Conservation (phyloP, 179 eudicot genomes). For the Drosera spatulata region DNA sequence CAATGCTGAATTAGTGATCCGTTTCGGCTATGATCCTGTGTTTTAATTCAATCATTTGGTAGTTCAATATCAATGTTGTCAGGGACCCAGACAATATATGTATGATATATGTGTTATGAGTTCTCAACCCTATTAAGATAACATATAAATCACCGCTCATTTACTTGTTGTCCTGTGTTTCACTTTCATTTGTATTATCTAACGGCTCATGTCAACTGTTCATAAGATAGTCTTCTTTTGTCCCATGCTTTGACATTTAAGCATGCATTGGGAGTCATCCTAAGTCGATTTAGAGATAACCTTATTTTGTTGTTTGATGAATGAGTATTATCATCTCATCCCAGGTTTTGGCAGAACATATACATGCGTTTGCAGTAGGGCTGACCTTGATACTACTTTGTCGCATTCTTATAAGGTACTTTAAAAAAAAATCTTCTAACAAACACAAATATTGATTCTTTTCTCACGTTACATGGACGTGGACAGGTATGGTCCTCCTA, state of each 20-base stretch:
- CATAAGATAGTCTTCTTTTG: not conserved
- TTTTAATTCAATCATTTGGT: too few relatives aligned
- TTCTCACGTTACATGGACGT: constrained; percentile 11
- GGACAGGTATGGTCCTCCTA: constrained; percentile 26
- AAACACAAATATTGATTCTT: not conserved
- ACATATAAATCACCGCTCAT: too few relatives aligned
- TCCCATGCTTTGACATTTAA: not conserved
- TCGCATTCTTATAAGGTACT: constrained; percentile 36
- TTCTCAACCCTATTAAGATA: too few relatives aligned
- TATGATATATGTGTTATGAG: too few relatives aligned
- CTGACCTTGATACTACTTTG: constrained; percentile 30
- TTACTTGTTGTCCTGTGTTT: too few relatives aligned
- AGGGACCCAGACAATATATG: too few relatives aligned
- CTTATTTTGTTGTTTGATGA: not conserved
- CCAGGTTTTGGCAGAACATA: constrained; percentile 78
- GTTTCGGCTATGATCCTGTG: too few relatives aligned
- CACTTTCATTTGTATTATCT: too few relatives aligned
- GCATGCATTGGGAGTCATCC: too few relatives aligned
- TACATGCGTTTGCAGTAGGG: constrained; percentile 22
- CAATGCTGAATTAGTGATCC: not conserved
- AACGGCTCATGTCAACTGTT: too few relatives aligned
- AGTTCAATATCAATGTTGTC: too few relatives aligned
- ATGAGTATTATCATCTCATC: constrained; percentile 6
- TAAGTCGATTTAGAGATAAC: not conserved
- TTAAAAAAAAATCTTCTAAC: too few relatives aligned